These are phyloP conservation scores for Chlorokybus atmophyticus DNA, from an alignment of 139 green algal species.

Conservation along the genomic window DNA sequence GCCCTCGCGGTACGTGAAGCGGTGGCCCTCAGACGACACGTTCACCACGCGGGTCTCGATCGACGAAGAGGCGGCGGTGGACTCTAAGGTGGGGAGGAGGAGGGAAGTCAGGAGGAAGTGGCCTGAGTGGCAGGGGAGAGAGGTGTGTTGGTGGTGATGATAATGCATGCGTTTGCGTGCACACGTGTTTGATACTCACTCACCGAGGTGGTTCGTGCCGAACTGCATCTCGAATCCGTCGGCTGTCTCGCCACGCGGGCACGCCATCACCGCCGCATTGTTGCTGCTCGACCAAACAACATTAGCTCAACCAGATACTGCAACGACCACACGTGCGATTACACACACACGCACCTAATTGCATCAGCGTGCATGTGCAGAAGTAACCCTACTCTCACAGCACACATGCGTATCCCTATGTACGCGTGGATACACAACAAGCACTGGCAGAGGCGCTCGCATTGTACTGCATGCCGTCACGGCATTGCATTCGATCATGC, in stretches of 20 bases:
- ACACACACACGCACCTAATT: neutral
- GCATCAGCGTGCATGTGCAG: neutral
- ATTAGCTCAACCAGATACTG: too few relatives aligned
- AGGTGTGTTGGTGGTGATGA: too few relatives aligned
- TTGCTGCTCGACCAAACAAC: constrained; percentile 11
- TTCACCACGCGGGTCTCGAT: neutral
- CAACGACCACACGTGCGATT: neutral
- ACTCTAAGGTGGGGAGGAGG: neutral
- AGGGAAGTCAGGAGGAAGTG: neutral
- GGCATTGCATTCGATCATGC: too few relatives aligned
- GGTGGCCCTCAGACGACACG: neutral
- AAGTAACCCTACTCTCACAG: neutral
- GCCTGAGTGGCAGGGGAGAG: neutral
- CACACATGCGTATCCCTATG: neutral
- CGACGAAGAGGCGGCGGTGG: neutral
- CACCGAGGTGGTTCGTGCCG: constrained; percentile 22
- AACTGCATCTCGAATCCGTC: constrained; percentile 58
- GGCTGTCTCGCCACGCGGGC: constrained; percentile 43
- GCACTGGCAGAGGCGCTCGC: neutral
- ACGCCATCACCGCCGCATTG: constrained; percentile 60
- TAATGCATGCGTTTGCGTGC: neutral
- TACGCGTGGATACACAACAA: constrained; percentile 5
- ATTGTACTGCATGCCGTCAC: too few relatives aligned
- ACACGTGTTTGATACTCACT: neutral
- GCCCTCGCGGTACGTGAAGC: too few relatives aligned